These are phyloP conservation scores for Breviolum minutum DNA, from an alignment of 73 alveolate species.

Conservation along the genomic window DNA sequence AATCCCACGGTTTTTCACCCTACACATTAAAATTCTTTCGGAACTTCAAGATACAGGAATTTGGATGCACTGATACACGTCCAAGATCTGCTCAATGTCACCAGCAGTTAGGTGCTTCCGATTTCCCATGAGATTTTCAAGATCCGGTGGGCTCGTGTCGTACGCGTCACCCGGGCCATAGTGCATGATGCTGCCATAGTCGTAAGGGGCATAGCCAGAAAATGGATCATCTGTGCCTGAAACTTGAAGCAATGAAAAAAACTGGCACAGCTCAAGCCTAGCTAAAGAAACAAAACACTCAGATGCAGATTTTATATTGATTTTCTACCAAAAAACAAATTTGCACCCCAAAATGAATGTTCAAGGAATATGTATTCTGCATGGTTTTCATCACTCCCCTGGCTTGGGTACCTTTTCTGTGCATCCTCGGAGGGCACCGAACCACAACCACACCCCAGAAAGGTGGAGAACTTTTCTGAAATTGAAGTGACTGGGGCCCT, in stretches of 20 bases:
- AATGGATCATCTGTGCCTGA: conserved; percentile 46
- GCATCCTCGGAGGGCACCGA: too few species aligned
- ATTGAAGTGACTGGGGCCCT: too few species aligned
- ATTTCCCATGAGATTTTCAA: conserved; percentile 55
- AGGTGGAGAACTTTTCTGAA: too few species aligned
- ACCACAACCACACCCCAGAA: too few species aligned
- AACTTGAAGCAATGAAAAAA: neutral
- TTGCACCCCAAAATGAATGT: too few species aligned
- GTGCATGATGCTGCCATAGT: conserved; percentile 66
- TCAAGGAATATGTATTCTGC: too few species aligned
- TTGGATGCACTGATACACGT: conserved; percentile 30
- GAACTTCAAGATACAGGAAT: neutral
- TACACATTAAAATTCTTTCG: too few species aligned
- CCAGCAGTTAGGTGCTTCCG: conserved; percentile 59
- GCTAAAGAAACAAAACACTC: neutral
- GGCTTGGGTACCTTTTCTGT: too few species aligned
- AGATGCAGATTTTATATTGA: neutral
- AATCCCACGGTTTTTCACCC: too few species aligned
- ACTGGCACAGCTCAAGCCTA: neutral
- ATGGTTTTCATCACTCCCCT: too few species aligned
- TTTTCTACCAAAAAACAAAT: neutral
- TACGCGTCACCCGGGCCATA: neutral
- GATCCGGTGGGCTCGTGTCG: conserved; percentile 34
- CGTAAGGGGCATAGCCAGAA: conserved; percentile 70
- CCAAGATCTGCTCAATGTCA: conserved; percentile 54